Conservation (phyloP, 148 eudicot genomes). For the Simmondsia chinensis region DNA sequence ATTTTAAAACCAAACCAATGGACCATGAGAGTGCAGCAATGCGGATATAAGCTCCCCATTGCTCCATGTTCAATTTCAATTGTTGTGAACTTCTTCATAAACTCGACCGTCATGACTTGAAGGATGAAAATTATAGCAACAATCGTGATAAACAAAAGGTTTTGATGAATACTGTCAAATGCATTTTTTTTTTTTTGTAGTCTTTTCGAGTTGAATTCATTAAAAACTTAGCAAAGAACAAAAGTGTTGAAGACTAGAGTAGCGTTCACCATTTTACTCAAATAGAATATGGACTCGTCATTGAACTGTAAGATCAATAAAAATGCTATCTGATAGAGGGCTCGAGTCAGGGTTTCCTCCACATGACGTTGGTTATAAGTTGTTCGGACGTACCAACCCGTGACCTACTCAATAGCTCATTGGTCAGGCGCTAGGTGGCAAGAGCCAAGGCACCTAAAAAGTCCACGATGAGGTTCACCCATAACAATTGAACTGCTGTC, state of each 20-base stretch:
- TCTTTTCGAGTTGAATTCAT: conserved; percentile 66
- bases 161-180: conserved; percentile 44
- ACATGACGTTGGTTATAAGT: conserved; percentile 72
- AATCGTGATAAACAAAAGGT: conserved; percentile 56
- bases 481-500: conserved; percentile 64
- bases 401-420: conserved; percentile 51
- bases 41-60: conserved; percentile 53
- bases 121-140: conserved; percentile 48
- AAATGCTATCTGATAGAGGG: conserved; percentile 53
- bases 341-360: conserved; percentile 73
- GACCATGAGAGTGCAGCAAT: conserved; percentile 68
- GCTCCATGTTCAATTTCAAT: conserved; percentile 44
- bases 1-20: conserved; percentile 50
- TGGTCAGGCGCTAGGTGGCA: conserved; percentile 67
- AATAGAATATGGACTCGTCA: conserved; percentile 48
- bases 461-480: conserved; percentile 92
- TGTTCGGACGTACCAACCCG: conserved; percentile 70
- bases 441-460: conserved; percentile 79
- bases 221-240: conserved; percentile 79
- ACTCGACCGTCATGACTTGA: conserved; percentile 78
- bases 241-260: conserved; percentile 77
- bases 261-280: conserved; percentile 34
- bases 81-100: conserved; percentile 59
- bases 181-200: conserved; percentile 61
- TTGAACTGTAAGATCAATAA: conserved; percentile 60